Evolutionary conservation across 1,139 yeast species (phyloP).

Genomic region (Saccharomyces hybrid): DNA sequence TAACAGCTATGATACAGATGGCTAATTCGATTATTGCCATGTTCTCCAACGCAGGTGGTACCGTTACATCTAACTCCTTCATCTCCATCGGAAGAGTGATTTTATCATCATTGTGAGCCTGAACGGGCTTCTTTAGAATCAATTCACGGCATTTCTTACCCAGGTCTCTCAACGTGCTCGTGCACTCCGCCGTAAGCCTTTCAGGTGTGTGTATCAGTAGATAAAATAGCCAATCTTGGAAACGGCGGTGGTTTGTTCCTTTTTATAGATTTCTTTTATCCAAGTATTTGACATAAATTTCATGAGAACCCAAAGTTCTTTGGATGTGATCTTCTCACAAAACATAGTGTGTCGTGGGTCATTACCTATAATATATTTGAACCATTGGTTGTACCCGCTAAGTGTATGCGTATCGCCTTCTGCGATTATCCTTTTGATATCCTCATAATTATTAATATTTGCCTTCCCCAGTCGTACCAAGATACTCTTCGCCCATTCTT

Average conservation of each 20-base stretch:
- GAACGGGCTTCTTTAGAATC: conserved; percentile 1
- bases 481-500: conserved; percentile 18
- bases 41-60: neutral
- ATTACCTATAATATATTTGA: conserved; percentile 16
- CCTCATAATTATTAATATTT: conserved; percentile 11
- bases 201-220: conserved; percentile 22
- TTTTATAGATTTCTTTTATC: conserved; percentile 21
- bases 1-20: conserved; percentile 15
- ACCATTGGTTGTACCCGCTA: conserved; percentile 22
- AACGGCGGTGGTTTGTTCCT: conserved; percentile 7
- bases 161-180: conserved; percentile 23
- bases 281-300: conserved; percentile 25
- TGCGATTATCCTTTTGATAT: conserved; percentile 11
- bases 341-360: conserved; percentile 22
- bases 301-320: conserved; percentile 21
- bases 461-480: conserved; percentile 8
- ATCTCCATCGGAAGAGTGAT: neutral
- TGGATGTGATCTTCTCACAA: conserved; percentile 10
- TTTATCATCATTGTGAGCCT: neutral
- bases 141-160: conserved; percentile 22
- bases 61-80: neutral
- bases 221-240: conserved; percentile 27
- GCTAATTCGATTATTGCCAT: conserved; percentile 15
- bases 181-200: conserved; percentile 21
- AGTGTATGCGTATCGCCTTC: conserved; percentile 11